Base-by-base conservation (phyloP, 1,139 yeast species). In the Kluyveromyces sp. region DNA sequence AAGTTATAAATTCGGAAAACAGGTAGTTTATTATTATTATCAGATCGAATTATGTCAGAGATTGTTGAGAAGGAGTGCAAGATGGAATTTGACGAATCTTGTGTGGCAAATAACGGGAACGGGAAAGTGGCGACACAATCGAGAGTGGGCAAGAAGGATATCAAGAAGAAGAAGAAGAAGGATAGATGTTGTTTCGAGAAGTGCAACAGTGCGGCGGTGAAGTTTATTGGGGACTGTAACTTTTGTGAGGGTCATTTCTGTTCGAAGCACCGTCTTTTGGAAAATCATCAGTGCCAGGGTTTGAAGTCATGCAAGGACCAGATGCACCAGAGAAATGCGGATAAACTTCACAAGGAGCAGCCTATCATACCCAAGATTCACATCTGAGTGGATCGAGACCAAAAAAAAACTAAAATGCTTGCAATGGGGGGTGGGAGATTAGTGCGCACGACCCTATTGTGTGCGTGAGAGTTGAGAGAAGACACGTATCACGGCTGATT, bases 231-330 rank as follows among this genome's bases (percentile, higher is more conserved):
- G 37, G 89, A 83, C 64, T 89, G 97, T 65, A 77, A 81, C 48
- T 86, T 82, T 61, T 89, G 96, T 64, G 79, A 80, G 45, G 95
- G 96, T 40, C 84, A 83, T 61, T 88, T 80, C 65, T 88, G 97
- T 66, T 85, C 94, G 37, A 83, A 83, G 60, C 97, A 88, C 68
- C 74, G 97, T 50, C 73, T 89, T 50, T 73, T 88, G 66, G 97
- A 88, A 66, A 88, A 83, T 65, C 97, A 88, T 67, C 66, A 77
- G 51, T 88, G 97, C 63, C 71, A 75, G 50, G 95, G 94, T 6
- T 75, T 88, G 52, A 86, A 83, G 61, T 74, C 70, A 56, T 86
- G 95, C 70, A 86, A 87, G 70, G 90, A 87, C 59, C 79, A 77
- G 57, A 81, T 88, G 55, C 95, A 86, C 61, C 80, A 78, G 65